Percentiles rank a stretch among this genome's conserved stretches.
These are phyloP conservation scores for Taiwanofungus camphoratus DNA, from an alignment of 1,284 basidiomycete genomes.

Conservation along the genomic window DNA sequence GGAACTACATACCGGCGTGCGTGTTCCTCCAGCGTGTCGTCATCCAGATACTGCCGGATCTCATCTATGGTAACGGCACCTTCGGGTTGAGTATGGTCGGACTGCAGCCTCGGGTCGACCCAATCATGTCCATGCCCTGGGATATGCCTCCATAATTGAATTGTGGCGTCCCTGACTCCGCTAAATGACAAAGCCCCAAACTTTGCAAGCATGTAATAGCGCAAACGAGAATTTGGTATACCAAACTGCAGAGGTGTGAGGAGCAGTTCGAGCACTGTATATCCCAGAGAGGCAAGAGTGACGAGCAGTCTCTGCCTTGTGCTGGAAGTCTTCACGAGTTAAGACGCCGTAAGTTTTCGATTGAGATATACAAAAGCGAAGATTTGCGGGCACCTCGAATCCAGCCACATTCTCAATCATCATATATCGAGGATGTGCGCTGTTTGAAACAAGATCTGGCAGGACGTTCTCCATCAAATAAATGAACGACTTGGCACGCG, in stretches of 20 bases:
- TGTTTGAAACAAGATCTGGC: constrained; percentile 42
- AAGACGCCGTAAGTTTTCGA: neutral
- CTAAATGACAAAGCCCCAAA: constrained; percentile 31
- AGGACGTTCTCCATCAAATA: constrained; percentile 62
- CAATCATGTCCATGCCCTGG: constrained; percentile 41
- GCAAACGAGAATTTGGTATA: constrained; percentile 71
- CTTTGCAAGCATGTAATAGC: constrained; percentile 75
- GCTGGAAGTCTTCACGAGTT: constrained; percentile 47
- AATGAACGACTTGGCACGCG: constrained; percentile 70
- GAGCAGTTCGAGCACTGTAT: constrained; percentile 54
- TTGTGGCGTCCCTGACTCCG: constrained; percentile 3
- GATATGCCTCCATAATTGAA: constrained; percentile 42
- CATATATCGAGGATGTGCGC: constrained; percentile 47
- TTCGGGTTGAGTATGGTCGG: constrained; percentile 1
- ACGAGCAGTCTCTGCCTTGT: constrained; percentile 50
- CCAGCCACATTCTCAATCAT: constrained; percentile 77
- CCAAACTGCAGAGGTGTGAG: constrained; percentile 72
- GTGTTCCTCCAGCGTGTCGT: constrained; percentile 14
- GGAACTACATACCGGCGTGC: constrained; percentile 37
- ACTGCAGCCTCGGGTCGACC: constrained; percentile 32
- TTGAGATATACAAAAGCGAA: neutral
- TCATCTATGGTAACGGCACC: constrained; percentile 17
- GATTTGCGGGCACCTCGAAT: constrained; percentile 53
- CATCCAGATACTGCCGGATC: constrained; percentile 50
- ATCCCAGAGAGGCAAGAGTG: constrained; percentile 46